Conservation (phyloP, 2,329 filamentous ascomycete species). For the Ceratocystis diversiconidia region DNA sequence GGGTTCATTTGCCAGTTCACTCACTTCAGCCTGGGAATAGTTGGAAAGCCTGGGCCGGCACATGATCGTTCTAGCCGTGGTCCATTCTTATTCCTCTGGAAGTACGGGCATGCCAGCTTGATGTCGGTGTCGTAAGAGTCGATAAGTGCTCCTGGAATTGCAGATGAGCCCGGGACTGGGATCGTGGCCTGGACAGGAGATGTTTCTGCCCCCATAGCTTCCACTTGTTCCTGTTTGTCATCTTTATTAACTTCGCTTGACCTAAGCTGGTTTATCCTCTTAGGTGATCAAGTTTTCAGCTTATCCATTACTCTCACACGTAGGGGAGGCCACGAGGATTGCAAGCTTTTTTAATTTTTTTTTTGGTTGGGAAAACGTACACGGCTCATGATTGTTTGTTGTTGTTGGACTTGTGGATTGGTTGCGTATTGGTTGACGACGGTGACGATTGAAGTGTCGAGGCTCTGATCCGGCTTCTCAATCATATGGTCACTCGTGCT, state of each 20-base stretch:
- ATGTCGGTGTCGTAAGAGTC: constrained; percentile 5
- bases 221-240: not conserved
- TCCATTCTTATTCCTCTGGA: constrained; percentile 12
- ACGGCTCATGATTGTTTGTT: not conserved
- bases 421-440: not conserved
- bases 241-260: not conserved
- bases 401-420: not conserved
- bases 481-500: not conserved
- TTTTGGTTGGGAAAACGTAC: not conserved
- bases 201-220: not conserved
- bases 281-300: not conserved
- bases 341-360: not conserved
- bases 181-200: not conserved
- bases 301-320: not conserved
- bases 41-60: constrained; percentile 14
- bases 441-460: not conserved
- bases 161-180: not conserved
- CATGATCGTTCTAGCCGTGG: constrained; percentile 15
- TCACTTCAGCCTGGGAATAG: constrained; percentile 16
- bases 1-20: not conserved
- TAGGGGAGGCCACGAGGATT: not conserved
- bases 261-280: not conserved
- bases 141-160: not conserved
- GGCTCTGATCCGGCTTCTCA: not conserved
- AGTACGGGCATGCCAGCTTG: constrained; percentile 17